These are phyloP conservation scores for Leishmania gerbilli DNA, from an alignment of 208 protist genomes.

Conservation along the genomic window DNA sequence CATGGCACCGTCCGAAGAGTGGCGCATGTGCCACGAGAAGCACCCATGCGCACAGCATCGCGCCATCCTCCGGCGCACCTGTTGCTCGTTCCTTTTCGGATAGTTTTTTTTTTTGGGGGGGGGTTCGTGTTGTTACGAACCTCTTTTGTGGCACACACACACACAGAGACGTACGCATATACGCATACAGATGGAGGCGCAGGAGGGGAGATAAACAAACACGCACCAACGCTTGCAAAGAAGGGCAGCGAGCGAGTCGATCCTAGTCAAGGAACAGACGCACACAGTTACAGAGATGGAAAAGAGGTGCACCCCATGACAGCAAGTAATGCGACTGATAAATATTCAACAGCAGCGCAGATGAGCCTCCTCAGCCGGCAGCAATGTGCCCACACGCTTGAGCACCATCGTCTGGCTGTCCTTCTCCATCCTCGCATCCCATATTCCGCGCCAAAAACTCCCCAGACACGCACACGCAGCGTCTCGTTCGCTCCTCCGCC, in stretches of 20 bases:
- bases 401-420: neutral
- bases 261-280: neutral
- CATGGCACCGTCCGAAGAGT: neutral
- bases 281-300: slow-evolving; percentile 9
- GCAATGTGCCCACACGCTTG: neutral
- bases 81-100: neutral
- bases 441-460: neutral
- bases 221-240: neutral
- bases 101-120: too few species aligned
- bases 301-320: neutral
- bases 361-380: neutral
- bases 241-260: neutral
- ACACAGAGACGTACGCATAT: neutral
- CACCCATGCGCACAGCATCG: neutral
- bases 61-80: neutral
- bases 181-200: neutral
- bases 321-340: neutral
- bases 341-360: neutral
- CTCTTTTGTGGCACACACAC: neutral
- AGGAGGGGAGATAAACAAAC: neutral
- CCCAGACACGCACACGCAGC: neutral
- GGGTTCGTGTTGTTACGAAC: neutral
- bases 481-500: neutral
- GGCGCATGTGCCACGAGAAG: neutral
- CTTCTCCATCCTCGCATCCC: neutral